Evolutionary conservation across 108 stramenopile genomes (phyloP).

Genomic region (Fistulifera pelliculosa): DNA sequence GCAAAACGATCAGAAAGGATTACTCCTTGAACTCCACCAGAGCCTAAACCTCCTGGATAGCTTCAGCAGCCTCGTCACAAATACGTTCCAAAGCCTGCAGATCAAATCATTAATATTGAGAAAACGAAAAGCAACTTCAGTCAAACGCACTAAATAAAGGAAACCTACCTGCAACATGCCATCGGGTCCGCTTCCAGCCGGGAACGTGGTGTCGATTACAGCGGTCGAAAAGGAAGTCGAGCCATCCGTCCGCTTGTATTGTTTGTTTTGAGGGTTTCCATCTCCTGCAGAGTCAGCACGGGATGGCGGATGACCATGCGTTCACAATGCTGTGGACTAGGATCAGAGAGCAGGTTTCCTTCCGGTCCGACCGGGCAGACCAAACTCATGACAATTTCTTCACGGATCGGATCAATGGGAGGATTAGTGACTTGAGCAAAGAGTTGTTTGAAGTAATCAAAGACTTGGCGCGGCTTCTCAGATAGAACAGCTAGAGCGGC

Average conservation of each 20-base stretch:
- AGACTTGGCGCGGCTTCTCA: slow-evolving; percentile 83
- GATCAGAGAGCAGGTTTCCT: slow-evolving; percentile 80
- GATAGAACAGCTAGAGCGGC: slow-evolving; percentile 94
- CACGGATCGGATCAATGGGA: slow-evolving; percentile 95
- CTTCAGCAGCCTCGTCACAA: slow-evolving; percentile 87
- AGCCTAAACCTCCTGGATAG: slow-evolving; percentile 75
- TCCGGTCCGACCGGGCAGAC: slow-evolving; percentile 93
- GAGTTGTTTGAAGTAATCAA: slow-evolving; percentile 98
- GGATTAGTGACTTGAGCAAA: slow-evolving; percentile 99
- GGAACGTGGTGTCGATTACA: slow-evolving; percentile 90
- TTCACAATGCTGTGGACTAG: slow-evolving; percentile 62
- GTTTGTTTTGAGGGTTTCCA: slow-evolving; percentile 83
- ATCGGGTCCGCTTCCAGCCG: slow-evolving; percentile 76
- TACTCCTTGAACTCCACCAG: slow-evolving; percentile 77
- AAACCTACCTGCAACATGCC: slow-evolving; percentile 83
- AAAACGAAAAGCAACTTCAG: neutral
- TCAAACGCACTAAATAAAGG: no score
- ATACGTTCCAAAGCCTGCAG: slow-evolving; percentile 82
- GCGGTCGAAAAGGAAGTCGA: slow-evolving; percentile 62
- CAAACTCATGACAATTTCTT: slow-evolving; percentile 97
- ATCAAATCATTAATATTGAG: neutral
- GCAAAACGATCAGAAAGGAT: slow-evolving; percentile 84
- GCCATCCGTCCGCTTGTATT: slow-evolving; percentile 54
- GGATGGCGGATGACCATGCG: slow-evolving; percentile 86
- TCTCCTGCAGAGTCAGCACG: slow-evolving; percentile 87